Evolutionary conservation across 2,329 filamentous ascomycete genomes (phyloP).

Genomic region (Fusarium chlamydosporum): DNA sequence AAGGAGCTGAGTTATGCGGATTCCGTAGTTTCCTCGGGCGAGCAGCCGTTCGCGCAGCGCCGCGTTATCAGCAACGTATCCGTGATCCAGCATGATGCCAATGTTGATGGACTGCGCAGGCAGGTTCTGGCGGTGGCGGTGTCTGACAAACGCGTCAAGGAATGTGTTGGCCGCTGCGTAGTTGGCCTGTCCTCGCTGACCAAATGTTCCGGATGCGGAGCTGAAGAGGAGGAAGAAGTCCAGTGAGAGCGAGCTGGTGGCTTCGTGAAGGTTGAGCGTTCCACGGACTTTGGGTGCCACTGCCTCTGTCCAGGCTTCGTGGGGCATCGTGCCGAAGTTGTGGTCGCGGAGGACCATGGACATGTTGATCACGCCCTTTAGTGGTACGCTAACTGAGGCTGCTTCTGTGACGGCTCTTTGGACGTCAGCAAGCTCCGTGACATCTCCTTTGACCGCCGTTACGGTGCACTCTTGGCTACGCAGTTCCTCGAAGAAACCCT

Average conservation of each 20-base stretch:
- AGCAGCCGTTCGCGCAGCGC: constrained; percentile 9
- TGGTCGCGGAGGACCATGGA: constrained; percentile 14
- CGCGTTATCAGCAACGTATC: constrained; percentile 16
- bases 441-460: constrained; percentile 6
- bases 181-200: constrained; percentile 11
- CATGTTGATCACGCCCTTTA: constrained; percentile 12
- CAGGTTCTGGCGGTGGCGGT: constrained; percentile 11
- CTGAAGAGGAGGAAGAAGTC: constrained; percentile 16
- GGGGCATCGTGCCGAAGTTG: constrained; percentile 3
- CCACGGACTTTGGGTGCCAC: constrained; percentile 7
- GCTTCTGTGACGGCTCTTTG: constrained; percentile 11
- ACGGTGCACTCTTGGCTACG: constrained; percentile 7
- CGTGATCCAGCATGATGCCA: constrained; percentile 6
- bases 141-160: constrained; percentile 14
- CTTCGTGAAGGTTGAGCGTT: constrained; percentile 9
- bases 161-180: constrained; percentile 15
- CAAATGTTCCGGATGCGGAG: constrained; percentile 12
- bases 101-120: constrained; percentile 8
- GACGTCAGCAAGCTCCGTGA: constrained; percentile 10
- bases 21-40: constrained; percentile 16
- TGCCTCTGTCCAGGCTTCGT: constrained; percentile 3
- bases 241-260: constrained; percentile 10
- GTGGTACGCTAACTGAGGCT: constrained; percentile 6
- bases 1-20: constrained; percentile 10
- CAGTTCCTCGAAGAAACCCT: constrained; percentile 4